Base-by-base conservation (phyloP, 2,329 filamentous ascomycete genomes). In the Raffaelea ambrosiae region DNA sequence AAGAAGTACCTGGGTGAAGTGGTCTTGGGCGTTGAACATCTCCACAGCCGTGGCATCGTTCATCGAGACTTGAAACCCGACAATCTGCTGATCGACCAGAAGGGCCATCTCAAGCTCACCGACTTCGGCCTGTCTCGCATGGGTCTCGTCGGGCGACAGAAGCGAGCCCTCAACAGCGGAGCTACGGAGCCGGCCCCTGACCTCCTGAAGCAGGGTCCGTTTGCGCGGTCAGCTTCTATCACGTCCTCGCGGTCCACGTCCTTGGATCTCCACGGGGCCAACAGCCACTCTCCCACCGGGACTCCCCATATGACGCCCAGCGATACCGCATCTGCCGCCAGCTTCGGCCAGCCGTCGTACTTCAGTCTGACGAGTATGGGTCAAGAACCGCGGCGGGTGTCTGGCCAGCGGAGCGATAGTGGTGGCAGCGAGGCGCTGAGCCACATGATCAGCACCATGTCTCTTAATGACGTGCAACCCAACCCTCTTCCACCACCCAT, bases 1-100 rank as follows among this genome's bases (percentile, higher is more conserved):
- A 94, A 94, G 70, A 97, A 95, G 63, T 98, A 98, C 61, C 76
- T 97, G 36, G 93, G 88, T 3, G 93, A 98, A 67, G 91, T 98
- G 40, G 84, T 98, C 45, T 75, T 97, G n/a, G 93, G 94, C 18
- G 88, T 98, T 35, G 89, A 98, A 63, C 90, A 98, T 70, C 73
- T 98, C 42, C 93, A 98, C 67, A 88, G 84, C 61, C 81, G 91
- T 50, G 88, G 91, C 51, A 96, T 98, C 61, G 91, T 98, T 40
- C 94, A 98, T 66, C 86, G 93, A 59, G 93, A 98, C 61, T 68
- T 98, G 51, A 98, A 98, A 66, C 93, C 93, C 1, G 93, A 98
- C 63, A 98, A 98, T 61, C 76, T 98, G 29, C 76, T 98, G 46
- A 98, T 98, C 57, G 94, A 98, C 61, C 88, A 94, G 58, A 95